These are phyloP conservation scores for Phaeosphaeria sp. DNA, from an alignment of 2,329 filamentous ascomycete genomes.

Conservation along the genomic window DNA sequence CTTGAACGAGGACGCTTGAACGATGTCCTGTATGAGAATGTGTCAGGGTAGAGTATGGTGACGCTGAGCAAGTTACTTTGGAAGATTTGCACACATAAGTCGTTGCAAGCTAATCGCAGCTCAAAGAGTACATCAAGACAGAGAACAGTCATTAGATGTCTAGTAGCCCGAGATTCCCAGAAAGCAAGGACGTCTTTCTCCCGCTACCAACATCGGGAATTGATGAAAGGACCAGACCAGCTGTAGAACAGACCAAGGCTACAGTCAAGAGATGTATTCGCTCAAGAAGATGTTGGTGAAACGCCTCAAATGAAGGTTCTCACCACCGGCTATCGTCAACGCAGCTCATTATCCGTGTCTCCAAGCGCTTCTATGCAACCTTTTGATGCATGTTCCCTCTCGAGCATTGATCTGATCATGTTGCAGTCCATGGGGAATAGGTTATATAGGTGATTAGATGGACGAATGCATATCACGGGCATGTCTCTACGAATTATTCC, in stretches of 20 bases:
- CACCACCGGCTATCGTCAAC: not conserved
- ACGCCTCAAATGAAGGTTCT: not conserved
- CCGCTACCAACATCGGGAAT: not conserved
- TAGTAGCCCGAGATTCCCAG: not conserved
- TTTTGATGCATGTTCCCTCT: constrained; percentile 21
- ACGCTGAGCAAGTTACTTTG: constrained; percentile 15
- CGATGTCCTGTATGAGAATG: constrained; percentile 17
- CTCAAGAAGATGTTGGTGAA: not conserved
- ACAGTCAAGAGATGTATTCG: constrained; percentile 7
- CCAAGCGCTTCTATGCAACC: constrained; percentile 8
- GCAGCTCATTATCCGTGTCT: not conserved
- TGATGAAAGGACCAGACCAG: not conserved
- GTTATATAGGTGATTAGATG: constrained; percentile 40
- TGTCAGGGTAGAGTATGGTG: constrained; percentile 20
- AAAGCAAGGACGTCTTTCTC: constrained; percentile 7
- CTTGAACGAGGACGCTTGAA: constrained; percentile 19
- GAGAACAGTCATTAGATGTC: constrained; percentile 17
- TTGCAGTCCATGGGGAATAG: constrained; percentile 33
- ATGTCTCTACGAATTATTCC: too few species aligned
- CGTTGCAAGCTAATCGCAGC: constrained; percentile 7
- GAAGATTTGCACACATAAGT: constrained; percentile 16
- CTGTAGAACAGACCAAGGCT: not conserved
- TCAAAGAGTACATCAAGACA: constrained; percentile 1
- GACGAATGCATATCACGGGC: constrained; percentile 14
- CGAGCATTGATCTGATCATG: constrained; percentile 30